Conservation (phyloP, 1,284 basidiomycete genomes). For the Flammula alnicola region DNA sequence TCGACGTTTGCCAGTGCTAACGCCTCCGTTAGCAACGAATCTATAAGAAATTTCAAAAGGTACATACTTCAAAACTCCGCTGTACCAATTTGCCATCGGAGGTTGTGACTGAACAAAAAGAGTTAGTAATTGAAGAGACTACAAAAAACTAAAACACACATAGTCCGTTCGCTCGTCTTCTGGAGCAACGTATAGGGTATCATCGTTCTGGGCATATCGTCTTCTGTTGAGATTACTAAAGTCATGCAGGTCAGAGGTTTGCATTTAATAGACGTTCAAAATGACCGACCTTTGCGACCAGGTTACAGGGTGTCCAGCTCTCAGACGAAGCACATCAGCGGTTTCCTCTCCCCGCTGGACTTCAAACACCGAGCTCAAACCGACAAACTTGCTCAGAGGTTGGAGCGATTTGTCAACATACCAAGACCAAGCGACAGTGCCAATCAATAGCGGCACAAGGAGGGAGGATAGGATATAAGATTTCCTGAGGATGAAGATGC, state of each 20-base stretch:
- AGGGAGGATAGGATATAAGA: constrained; percentile 78
- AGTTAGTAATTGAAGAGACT: not conserved
- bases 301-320: constrained; percentile 81
- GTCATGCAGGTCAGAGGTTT: not conserved
- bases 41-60: constrained; percentile 5
- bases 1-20: constrained; percentile 80
- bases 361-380: constrained; percentile 85
- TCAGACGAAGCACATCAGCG: constrained; percentile 72
- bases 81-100: constrained; percentile 92
- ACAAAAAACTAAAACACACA: constrained; percentile 38
- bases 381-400: constrained; percentile 84
- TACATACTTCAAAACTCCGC: constrained; percentile 84
- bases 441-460: constrained; percentile 78
- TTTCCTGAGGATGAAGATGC: constrained; percentile 87
- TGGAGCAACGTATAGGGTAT: constrained; percentile 92
- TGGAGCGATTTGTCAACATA: constrained; percentile 72
- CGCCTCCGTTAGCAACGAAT: not conserved
- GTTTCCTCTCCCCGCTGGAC: constrained; percentile 85
- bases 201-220: constrained; percentile 91
- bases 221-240: constrained; percentile 85
- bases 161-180: constrained; percentile 92
- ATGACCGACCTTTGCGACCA: constrained; percentile 79
- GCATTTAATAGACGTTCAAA: not conserved
- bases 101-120: constrained; percentile 74
- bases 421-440: constrained; percentile 83